Base-by-base conservation (phyloP, 2,329 filamentous ascomycete genomes). In the Monosporascus cannonballus region DNA sequence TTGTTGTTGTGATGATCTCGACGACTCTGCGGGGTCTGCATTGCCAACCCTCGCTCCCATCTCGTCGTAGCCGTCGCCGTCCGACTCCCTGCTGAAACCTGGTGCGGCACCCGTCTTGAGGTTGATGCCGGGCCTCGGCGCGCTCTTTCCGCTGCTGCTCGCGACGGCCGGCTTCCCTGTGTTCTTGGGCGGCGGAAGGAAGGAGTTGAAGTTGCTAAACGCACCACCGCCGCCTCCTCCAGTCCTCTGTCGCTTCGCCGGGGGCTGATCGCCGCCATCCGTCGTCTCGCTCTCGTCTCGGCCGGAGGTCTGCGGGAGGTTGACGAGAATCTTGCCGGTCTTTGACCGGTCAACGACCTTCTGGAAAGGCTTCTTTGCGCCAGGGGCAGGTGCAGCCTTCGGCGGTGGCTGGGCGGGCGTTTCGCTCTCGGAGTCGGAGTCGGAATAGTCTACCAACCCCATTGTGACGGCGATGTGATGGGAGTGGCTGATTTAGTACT, bases 21-120 rank as follows among this genome's bases (percentile, higher is more conserved):
- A 61, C 5, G 73, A 70, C n/a, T 76, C 62, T 22, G 63, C 56
- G 24, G 59, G 56, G 49, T 61, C 56, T 50, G 56, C 51, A 2
- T 59, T 56, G 20, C 64, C 54, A 2, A 54, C 61, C 1, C 59
- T 59, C 3, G 59, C 58, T 1, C 62, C 64, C 6, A 59, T 67
- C 17, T 54, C 59, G 6, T 53, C 58, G 15, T 62, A 63, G 6
- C 45, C 50, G 9, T 56, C 54, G 6, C 42, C 73, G 3, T 76
- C 71, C 8, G 36, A 11, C 30, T 81, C 80, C 52, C 92, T 79
- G 66, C 81, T 86, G 66, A 96, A 96, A 0, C 87, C 91, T 22
- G 90, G 89, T 52, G 88, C 83, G 7, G 89, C 84, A 22, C 90
- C 90, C 8, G 92, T 96, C 75, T 89, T 94, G 54, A 96, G 68